Conservation (phyloP, 129 eudicot species). For the Chrysanthemum lavandulifolium region DNA sequence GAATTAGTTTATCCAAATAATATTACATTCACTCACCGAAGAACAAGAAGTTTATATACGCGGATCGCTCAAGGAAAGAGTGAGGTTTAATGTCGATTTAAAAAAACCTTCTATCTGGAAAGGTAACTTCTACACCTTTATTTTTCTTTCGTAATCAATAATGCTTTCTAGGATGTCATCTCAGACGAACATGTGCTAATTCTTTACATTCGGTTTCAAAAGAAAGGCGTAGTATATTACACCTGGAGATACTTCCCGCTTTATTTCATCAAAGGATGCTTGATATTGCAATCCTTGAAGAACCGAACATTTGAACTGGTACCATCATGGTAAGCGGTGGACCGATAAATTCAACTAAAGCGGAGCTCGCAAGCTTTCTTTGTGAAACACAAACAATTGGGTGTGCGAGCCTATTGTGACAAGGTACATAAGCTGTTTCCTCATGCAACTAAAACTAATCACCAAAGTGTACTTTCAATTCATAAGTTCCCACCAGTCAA, state of each 20-base stretch:
- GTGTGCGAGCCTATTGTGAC: slow-evolving; percentile 80
- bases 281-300: slow-evolving; percentile 93
- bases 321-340: slow-evolving; percentile 62
- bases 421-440: slow-evolving; percentile 52
- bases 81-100: not conserved
- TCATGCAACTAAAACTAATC: no score
- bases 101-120: slow-evolving; percentile 75
- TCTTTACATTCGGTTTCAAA: slow-evolving; percentile 49
- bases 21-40: slow-evolving; percentile 72
- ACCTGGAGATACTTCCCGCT: slow-evolving; percentile 92
- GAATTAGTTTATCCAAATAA: slow-evolving; percentile 86
- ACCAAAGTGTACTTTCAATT: no score
- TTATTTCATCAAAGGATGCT: slow-evolving; percentile 88
- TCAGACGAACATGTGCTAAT: slow-evolving; percentile 2
- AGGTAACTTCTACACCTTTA: slow-evolving; percentile 42
- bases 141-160: not conserved
- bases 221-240: slow-evolving; percentile 85
- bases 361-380: slow-evolving; percentile 91
- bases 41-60: slow-evolving; percentile 92
- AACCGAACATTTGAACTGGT: slow-evolving; percentile 98
- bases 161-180: not conserved
- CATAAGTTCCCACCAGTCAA: no score
- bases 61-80: slow-evolving; percentile 72
- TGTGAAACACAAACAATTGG: slow-evolving; percentile 85
- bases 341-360: slow-evolving; percentile 94